These are phyloP conservation scores for Corylus heterophylla DNA, from an alignment of 306 rosid species.

Conservation along the genomic window DNA sequence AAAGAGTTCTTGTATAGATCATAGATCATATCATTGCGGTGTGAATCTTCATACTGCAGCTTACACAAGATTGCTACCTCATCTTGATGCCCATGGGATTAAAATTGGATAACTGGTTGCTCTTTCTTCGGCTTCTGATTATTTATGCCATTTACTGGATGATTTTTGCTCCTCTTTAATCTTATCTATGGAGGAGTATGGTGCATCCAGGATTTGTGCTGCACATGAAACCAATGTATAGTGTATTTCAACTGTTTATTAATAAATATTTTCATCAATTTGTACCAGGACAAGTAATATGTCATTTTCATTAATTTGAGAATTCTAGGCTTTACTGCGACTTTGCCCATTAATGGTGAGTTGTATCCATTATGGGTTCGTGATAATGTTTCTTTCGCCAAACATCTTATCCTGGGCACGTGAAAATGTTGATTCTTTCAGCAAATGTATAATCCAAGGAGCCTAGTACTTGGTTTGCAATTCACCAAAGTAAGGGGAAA, in stretches of 20 bases:
- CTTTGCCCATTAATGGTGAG: too few relatives aligned
- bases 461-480: too few relatives aligned
- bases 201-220: constrained; percentile 20
- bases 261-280: not conserved
- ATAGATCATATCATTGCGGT: constrained; percentile 17
- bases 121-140: not conserved
- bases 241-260: too few relatives aligned
- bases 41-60: not conserved
- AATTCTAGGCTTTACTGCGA: not conserved
- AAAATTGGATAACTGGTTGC: constrained; percentile 22
- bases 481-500: too few relatives aligned
- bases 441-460: too few relatives aligned
- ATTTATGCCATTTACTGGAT: constrained; percentile 6
- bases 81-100: constrained; percentile 26
- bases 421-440: too few relatives aligned
- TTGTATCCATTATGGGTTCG: too few relatives aligned
- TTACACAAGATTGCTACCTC: not conserved
- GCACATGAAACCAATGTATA: constrained; percentile 9
- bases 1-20: constrained; percentile 33
- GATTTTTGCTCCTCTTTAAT: constrained; percentile 16
- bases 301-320: not conserved
- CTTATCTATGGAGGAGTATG: constrained; percentile 31
- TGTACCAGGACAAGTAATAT: not conserved
- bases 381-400: too few relatives aligned
- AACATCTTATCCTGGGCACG: too few relatives aligned